A percentile compares a stretch with the other conserved stretches of the same genome.
Evolutionary conservation across 176 grass and related monocot species (phyloP).

Genomic region (Bonia amplexicaulis): DNA sequence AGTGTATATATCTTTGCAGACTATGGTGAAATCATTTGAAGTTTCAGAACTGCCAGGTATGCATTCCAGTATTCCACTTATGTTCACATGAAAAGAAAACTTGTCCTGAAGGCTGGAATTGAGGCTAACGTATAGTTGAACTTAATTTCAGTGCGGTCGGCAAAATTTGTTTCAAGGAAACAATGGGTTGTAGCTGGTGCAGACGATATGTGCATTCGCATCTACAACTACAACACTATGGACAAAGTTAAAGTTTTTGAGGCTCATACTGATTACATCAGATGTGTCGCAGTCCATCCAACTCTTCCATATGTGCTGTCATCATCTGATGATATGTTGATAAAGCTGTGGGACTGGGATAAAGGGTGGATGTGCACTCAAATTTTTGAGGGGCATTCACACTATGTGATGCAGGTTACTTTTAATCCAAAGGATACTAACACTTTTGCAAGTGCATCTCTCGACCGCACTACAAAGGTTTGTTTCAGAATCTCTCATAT

Average conservation of each 20-base stretch:
- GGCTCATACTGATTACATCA: slow-evolving; percentile 88
- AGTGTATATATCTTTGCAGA: slow-evolving; percentile 51
- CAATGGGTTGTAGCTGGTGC: slow-evolving; percentile 99
- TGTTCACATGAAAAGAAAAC: neutral
- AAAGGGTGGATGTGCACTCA: slow-evolving; percentile 98
- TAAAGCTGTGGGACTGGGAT: slow-evolving; percentile 99
- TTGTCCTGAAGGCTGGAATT: neutral
- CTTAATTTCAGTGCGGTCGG: slow-evolving; percentile 76
- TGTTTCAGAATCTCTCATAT: neutral
- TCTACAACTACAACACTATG: slow-evolving; percentile 96
- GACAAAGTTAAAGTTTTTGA: slow-evolving; percentile 95
- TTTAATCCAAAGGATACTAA: slow-evolving; percentile 99
- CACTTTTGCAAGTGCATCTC: slow-evolving; percentile 96
- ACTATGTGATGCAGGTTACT: slow-evolving; percentile 99
- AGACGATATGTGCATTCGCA: slow-evolving; percentile 91
- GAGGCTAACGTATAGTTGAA: slow-evolving; percentile 12
- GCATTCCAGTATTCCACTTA: neutral
- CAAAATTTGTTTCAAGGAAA: slow-evolving; percentile 87
- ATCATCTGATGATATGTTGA: slow-evolving; percentile 99
- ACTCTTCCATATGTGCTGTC: slow-evolving; percentile 93
- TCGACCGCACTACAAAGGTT: slow-evolving; percentile 97
- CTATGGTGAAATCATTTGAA: slow-evolving; percentile 99
- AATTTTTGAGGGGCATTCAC: slow-evolving; percentile 99
- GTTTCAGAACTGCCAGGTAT: slow-evolving; percentile 91
- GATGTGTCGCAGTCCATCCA: slow-evolving; percentile 97